Percentiles rank a stretch among this genome's conserved stretches.
Conservation (phyloP, 495 filamentous ascomycete genomes). For the Pyrenopolyporus hunteri region DNA sequence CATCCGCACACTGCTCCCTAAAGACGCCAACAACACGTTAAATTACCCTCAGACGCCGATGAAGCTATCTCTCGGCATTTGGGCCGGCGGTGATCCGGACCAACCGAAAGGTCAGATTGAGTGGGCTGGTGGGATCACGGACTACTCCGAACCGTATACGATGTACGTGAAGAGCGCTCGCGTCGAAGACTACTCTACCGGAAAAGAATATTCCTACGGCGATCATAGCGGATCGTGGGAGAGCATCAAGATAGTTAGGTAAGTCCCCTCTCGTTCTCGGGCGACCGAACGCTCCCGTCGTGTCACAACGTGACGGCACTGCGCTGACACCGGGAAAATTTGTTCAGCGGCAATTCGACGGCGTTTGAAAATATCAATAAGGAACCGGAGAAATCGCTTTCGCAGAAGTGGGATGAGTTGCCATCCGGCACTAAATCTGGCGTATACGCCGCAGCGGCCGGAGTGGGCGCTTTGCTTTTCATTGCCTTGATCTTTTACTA, state of each 20-base stretch:
- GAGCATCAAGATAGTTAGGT: slow-evolving; percentile 72
- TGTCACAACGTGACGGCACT: neutral
- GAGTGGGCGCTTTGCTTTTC: slow-evolving; percentile 55
- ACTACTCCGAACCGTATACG: slow-evolving; percentile 74
- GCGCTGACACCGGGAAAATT: slow-evolving; percentile 6
- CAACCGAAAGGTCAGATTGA: slow-evolving; percentile 60
- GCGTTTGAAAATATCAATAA: slow-evolving; percentile 49
- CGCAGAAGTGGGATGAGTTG: slow-evolving; percentile 65
- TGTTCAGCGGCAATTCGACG: slow-evolving; percentile 68
- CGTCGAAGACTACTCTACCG: slow-evolving; percentile 71
- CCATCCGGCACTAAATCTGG: slow-evolving; percentile 61
- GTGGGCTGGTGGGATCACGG: slow-evolving; percentile 81
- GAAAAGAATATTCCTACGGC: slow-evolving; percentile 70
- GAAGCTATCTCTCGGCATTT: slow-evolving; percentile 81
- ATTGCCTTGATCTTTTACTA: slow-evolving; percentile 63
- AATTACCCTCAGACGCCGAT: slow-evolving; percentile 86
- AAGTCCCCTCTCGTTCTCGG: slow-evolving; percentile 44
- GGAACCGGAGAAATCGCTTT: slow-evolving; percentile 52
- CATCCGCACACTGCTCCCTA: slow-evolving; percentile 70
- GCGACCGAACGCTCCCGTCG: no score
- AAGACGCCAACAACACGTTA: slow-evolving; percentile 66
- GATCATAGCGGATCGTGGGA: slow-evolving; percentile 69
- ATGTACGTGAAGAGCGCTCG: slow-evolving; percentile 75
- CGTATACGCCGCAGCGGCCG: slow-evolving; percentile 63
- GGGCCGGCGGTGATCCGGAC: slow-evolving; percentile 80